Conservation (phyloP, 331 rosid species). For the Arachis monticola region DNA sequence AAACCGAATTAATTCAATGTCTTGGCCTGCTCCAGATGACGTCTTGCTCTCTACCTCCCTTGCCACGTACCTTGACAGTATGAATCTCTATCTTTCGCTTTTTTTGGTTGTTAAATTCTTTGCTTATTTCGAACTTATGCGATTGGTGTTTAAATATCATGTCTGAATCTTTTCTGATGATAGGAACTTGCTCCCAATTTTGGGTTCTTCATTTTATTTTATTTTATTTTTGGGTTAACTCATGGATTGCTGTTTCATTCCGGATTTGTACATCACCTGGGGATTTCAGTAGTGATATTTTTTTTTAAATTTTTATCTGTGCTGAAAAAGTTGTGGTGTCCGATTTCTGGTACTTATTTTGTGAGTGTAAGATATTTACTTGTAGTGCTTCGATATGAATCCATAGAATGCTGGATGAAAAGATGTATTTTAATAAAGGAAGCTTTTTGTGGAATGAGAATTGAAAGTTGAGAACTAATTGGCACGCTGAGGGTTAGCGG, state of each 20-base stretch:
- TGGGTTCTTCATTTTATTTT: too few species aligned
- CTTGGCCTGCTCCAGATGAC: conserved; percentile 94
- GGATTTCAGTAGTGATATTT: conserved; percentile 17
- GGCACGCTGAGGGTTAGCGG: too few species aligned
- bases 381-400: background rate
- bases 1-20: conserved; percentile 51
- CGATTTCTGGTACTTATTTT: background rate
- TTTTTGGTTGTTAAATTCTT: background rate
- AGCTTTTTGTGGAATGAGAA: conserved; percentile 1
- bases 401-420: background rate
- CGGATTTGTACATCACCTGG: conserved; percentile 18
- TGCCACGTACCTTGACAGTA: conserved; percentile 94
- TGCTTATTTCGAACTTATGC: background rate
- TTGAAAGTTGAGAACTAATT: background rate
- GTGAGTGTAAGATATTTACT: background rate
- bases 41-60: conserved; percentile 85
- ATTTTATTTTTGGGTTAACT: too few species aligned
- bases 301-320: too few species aligned
- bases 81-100: conserved; percentile 31
- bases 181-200: background rate
- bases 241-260: background rate
- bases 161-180: conserved; percentile 2
- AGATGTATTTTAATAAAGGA: background rate
- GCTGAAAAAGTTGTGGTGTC: background rate
- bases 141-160: conserved; percentile 1